A percentile compares a stretch with the other conserved stretches of the same genome.
phyloP scores from a whole-genome alignment of 140 eudicot species.

The Ambrosia hybrid region DNA sequence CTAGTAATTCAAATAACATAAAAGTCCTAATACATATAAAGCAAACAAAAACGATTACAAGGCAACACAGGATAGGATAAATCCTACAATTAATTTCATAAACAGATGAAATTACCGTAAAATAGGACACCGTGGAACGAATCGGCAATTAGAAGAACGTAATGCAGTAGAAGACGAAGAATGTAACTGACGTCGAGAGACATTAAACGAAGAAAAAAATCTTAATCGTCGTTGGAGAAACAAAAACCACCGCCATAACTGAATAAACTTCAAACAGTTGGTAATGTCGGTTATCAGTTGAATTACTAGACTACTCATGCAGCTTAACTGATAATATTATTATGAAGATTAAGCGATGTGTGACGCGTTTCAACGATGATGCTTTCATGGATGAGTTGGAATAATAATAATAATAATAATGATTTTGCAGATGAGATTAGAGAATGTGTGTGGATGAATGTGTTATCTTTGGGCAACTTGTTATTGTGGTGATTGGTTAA shows the following conservation, averaged over 20 bases:
- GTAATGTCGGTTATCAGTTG: constrained; percentile 29
- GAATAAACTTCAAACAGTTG: constrained; percentile 30
- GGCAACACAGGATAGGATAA: not conserved
- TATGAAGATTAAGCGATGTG: not conserved
- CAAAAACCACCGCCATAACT: constrained; percentile 43
- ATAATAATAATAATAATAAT: constrained; percentile 2
- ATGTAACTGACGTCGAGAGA: constrained; percentile 22
- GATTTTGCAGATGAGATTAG: not conserved
- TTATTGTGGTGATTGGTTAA: constrained; percentile 1
- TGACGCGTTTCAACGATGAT: not conserved
- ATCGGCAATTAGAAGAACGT: constrained; percentile 39
- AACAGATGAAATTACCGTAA: constrained; percentile 32
- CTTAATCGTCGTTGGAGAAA: constrained; percentile 37
- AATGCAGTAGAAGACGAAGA: constrained; percentile 24
- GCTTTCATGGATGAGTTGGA: constrained; percentile 23
- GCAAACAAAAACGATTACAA: not conserved
- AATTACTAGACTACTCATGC: constrained; percentile 50
- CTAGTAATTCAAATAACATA: not conserved
- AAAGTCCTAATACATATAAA: not conserved
- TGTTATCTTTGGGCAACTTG: constrained; percentile 20
- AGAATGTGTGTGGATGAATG: not conserved
- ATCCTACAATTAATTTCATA: not conserved
- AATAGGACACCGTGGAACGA: constrained; percentile 30
- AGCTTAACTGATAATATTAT: constrained; percentile 22
- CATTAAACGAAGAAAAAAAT: constrained; percentile 19